Evolutionary conservation across 1,139 yeast genomes (phyloP), one percentile per base, ranked within the genome.

Genomic region (Taphrina populina): DNA sequence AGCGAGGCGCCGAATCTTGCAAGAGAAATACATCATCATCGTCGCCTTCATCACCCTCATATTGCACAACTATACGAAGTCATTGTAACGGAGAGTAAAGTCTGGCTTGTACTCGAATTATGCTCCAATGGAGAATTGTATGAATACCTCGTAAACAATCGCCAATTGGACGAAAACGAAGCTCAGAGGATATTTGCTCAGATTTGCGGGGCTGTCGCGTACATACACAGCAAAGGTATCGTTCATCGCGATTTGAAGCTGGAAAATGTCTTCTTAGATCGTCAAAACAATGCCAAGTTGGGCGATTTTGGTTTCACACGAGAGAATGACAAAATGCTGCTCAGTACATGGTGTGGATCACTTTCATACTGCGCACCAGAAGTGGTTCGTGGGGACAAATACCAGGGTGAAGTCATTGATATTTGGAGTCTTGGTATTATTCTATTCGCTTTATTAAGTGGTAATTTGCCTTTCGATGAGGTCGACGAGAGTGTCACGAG

Each of bases 291-390:
- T 62, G 82, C 88, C 27, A 88, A 88, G 68, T 70, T 90, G 57
- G 82, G 95, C 2, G 98, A 92, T 71, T 90, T 92, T 70, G 98
- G 98, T 0, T 90, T 92, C 68, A 88, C 95, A 1, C 74, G 97
- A 61, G 96, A 88, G 65, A 82, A 74, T 73, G 83, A 66, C 62
- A 75, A 72, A 54, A 75, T 73, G 61, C 71, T 82, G 53, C 70
- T 92, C 41, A 85, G 85, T 46, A 92, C 96, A 0, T 76, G 88
- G 1, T 92, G 98, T 70, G 98, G 98, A 1, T 92, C 98, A 0
- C 81, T 90, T 0, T 95, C 88, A 4, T 92, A 92, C 67, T 88
- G 90, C 96, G 96, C 98, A 0, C 98, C 98, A 0, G 98, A 92
- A 66, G 73, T 92, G 64, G 73, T 88, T 34, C 73, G 76, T 56